Percentiles rank a stretch among this genome's conserved stretches.
phyloP scores from a whole-genome alignment of 1,284 basidiomycete species.

The Anthracocystis setariae region DNA sequence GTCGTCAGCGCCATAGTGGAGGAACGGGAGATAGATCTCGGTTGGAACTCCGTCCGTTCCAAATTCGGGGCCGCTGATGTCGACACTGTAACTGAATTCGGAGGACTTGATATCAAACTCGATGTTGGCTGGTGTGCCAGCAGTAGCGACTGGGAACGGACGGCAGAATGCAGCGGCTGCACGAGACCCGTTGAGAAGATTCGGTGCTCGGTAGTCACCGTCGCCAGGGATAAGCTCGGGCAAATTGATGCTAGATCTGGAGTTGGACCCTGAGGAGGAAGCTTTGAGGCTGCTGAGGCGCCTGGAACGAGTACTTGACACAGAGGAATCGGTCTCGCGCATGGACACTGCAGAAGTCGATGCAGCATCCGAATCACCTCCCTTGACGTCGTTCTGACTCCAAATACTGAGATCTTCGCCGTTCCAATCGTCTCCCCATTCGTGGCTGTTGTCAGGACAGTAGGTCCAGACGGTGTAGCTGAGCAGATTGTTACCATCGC shows the following conservation, averaged over 20 bases:
- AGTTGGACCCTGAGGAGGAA: constrained; percentile 13
- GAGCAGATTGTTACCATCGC: constrained; percentile 83
- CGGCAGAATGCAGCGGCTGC: constrained; percentile 58
- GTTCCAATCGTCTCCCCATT: constrained; percentile 96
- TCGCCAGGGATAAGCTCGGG: constrained; percentile 25
- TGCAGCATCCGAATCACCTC: constrained; percentile 17
- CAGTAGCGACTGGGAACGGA: constrained; percentile 52
- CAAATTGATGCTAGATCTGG: constrained; percentile 16
- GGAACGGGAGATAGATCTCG: constrained; percentile 85
- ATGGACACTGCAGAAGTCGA: background rate
- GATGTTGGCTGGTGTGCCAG: constrained; percentile 54
- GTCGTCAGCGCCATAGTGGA: constrained; percentile 80
- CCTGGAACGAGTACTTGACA: constrained; percentile 12
- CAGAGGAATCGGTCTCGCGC: constrained; percentile 5
- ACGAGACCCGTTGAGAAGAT: constrained; percentile 49
- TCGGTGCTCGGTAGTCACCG: constrained; percentile 28
- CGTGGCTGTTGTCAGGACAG: constrained; percentile 77
- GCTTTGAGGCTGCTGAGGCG: constrained; percentile 11
- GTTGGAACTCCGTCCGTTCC: constrained; percentile 72
- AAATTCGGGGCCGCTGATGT: constrained; percentile 36
- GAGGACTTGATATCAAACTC: constrained; percentile 60
- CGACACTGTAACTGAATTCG: constrained; percentile 45
- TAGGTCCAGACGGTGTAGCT: constrained; percentile 94
- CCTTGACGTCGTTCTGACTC: constrained; percentile 78
- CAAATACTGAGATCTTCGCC: constrained; percentile 90